Percentiles rank a stretch among this genome's conserved stretches.
These are phyloP conservation scores for Psilocybe subaeruginosa DNA, from an alignment of 768 basidiomycete genomes.

Conservation along the genomic window DNA sequence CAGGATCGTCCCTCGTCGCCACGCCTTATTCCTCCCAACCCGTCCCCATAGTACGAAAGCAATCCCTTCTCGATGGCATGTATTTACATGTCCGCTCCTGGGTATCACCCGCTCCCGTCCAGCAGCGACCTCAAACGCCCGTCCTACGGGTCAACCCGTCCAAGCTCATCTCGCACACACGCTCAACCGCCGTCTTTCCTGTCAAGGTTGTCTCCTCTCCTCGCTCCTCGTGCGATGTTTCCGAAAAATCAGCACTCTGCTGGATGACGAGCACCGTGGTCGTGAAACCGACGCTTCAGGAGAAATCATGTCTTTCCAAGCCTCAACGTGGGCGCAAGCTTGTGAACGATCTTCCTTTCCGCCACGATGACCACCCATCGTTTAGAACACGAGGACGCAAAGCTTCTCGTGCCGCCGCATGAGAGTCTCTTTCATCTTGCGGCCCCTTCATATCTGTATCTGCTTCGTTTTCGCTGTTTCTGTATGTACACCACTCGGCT, in stretches of 20 bases:
- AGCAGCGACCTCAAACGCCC: constrained; percentile 22
- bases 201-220: constrained; percentile 20
- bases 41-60: constrained; percentile 35
- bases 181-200: constrained; percentile 14
- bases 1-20: constrained; percentile 50
- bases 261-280: constrained; percentile 22
- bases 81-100: constrained; percentile 49
- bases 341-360: constrained; percentile 14
- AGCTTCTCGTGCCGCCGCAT: constrained; percentile 38
- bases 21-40: constrained; percentile 48
- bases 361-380: constrained; percentile 31
- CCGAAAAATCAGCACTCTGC: constrained; percentile 24
- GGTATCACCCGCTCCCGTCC: constrained; percentile 38
- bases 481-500: constrained; percentile 12
- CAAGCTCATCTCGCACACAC: constrained; percentile 27
- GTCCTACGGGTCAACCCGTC: constrained; percentile 11
- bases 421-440: constrained; percentile 10
- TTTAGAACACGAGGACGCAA: constrained; percentile 47
- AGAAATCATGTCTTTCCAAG: not conserved
- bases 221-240: constrained; percentile 15
- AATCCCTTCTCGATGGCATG: constrained; percentile 40
- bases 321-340: constrained; percentile 12
- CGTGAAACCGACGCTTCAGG: constrained; percentile 10
- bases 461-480: constrained; percentile 3
- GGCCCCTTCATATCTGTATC: constrained; percentile 4